phyloP scores from a whole-genome alignment of 2,329 filamentous ascomycete species.

The Paraphaeosphaeria minitans region DNA sequence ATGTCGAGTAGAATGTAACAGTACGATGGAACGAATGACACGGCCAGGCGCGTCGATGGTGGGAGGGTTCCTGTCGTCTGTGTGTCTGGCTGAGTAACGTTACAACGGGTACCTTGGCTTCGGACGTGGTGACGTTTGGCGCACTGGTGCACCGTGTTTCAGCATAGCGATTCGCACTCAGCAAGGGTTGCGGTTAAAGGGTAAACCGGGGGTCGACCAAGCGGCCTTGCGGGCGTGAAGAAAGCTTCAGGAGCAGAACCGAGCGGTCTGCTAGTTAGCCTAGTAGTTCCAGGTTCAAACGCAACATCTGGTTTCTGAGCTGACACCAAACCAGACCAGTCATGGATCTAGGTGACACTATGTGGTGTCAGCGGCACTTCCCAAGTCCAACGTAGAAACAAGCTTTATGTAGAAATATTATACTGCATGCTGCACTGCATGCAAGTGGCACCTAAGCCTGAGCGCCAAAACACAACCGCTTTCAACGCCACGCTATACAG shows the following conservation, averaged over 20 bases:
- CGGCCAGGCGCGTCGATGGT: not conserved
- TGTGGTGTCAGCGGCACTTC: not conserved
- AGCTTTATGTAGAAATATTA: conserved; percentile 4
- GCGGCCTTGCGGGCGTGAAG: too few species aligned
- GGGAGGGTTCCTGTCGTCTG: not conserved
- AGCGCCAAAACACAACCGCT: not conserved
- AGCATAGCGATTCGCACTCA: not conserved
- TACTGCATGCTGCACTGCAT: conserved; percentile 3
- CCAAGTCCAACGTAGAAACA: not conserved
- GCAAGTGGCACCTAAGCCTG: not conserved
- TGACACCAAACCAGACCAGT: not conserved
- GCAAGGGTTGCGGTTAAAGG: not conserved
- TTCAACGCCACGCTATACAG: conserved; percentile 1
- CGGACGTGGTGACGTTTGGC: not conserved
- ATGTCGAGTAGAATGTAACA: conserved; percentile 11
- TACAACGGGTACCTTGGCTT: not conserved
- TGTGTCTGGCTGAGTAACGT: conserved; percentile 7
- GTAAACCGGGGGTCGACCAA: not conserved
- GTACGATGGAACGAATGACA: conserved; percentile 2
- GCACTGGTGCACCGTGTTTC: not conserved
- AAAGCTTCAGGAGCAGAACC: too few species aligned
- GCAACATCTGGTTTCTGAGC: too few species aligned
- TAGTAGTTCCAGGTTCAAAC: too few species aligned
- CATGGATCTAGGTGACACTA: not conserved
- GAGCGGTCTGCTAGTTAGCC: too few species aligned